Evolutionary conservation across 129 eudicot genomes (phyloP), one percentile per base, ranked within the genome.

Genomic region (Flaveria robusta): DNA sequence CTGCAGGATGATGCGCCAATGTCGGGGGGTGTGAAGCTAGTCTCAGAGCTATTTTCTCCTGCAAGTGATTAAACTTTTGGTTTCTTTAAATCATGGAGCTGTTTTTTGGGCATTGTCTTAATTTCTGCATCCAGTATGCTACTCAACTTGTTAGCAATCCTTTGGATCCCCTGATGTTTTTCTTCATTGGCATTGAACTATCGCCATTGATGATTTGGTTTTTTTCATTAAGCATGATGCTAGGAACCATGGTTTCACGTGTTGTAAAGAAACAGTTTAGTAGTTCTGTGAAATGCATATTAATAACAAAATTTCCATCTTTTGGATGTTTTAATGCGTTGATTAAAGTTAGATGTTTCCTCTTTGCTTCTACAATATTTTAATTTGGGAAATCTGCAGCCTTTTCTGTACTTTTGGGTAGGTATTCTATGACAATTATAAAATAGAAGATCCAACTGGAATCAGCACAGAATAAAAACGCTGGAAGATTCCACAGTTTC

Each of bases 1-100:
- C 13, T 75, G 84, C 91, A 92, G 97, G 87, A 92, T 59, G 96
- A 92, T 85, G 96, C 92, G 68, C 72, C 92, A 1, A 92, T 92
- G 96, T 22, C 65, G 39, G 97, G 92, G 86, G 97, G 89, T 7
- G 87, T 85, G 20, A 81, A 84, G 79, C 88, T 89, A 64, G 88
- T 89, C 24, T 87, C 92, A 43, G 90, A 84, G 83, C 83, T 89
- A 59, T 85, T 90, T 70, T 67, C 92, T 70, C 59, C 84, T 39
- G 79, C 27, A 69, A 75, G 66, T 45, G 85, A 76, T 77, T 77
- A 62, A 78, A 74, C 51, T 71, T 16, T 11, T 59, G 74, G 54
- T 39, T 74, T 13, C 7, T 22, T 14, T 34, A 19, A 54, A 42
- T 18, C 59, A 46, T 26, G 65, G 27, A 26, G 16, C 50, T 27